These are phyloP conservation scores for Pleurotus tuber-regium DNA, from an alignment of 768 basidiomycete species.

Conservation along the genomic window DNA sequence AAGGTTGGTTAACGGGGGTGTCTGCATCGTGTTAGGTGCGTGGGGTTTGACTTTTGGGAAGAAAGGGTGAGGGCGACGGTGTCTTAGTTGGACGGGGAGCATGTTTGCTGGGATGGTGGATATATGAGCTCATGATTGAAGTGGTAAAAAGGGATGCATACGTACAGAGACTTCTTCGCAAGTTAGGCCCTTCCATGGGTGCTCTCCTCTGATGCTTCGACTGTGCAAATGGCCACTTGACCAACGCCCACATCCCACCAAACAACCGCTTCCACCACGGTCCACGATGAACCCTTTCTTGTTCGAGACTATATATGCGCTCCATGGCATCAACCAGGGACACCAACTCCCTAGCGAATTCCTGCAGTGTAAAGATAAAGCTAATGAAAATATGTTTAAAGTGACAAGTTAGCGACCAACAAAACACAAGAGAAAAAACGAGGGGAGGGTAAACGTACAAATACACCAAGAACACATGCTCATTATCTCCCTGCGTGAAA, in stretches of 20 bases:
- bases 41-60: slow-evolving; percentile 85
- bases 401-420: neutral
- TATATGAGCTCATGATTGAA: neutral
- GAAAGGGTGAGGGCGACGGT: slow-evolving; percentile 50
- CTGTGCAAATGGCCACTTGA: neutral
- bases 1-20: slow-evolving; percentile 63
- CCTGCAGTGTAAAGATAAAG: slow-evolving; percentile 95
- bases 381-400: slow-evolving; percentile 34
- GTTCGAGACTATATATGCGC: slow-evolving; percentile 69
- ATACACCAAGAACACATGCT: slow-evolving; percentile 86
- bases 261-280: slow-evolving; percentile 40
- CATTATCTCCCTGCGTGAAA: slow-evolving; percentile 56
- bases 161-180: slow-evolving; percentile 42
- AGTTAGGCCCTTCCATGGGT: slow-evolving; percentile 6
- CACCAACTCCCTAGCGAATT: slow-evolving; percentile 83
- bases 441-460: slow-evolving; percentile 70
- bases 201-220: slow-evolving; percentile 1
- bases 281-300: slow-evolving; percentile 34
- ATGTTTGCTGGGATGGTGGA: slow-evolving; percentile 3
- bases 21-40: slow-evolving; percentile 83
- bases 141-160: neutral
- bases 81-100: slow-evolving; percentile 5
- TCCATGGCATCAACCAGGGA: slow-evolving; percentile 83
- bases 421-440: too few species aligned
- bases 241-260: slow-evolving; percentile 12